phyloP scores from a whole-genome alignment of 495 filamentous ascomycete genomes.

The Aspergillus nidulans region DNA sequence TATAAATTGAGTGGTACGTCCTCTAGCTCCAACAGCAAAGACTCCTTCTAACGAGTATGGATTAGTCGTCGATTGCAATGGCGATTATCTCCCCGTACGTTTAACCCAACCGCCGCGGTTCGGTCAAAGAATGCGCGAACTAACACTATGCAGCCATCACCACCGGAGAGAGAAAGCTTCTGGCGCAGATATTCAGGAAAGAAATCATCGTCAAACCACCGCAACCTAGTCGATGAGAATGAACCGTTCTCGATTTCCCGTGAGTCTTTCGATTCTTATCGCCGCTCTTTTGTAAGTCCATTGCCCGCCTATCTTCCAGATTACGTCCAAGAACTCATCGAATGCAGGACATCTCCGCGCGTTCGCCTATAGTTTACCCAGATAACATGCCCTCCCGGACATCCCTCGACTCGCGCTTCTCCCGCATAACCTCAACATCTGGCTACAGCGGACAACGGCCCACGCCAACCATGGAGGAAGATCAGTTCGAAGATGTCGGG shows the following conservation, averaged over 20 bases:
- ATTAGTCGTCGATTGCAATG: slow-evolving; percentile 92
- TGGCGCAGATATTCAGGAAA: slow-evolving; percentile 74
- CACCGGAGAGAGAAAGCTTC: slow-evolving; percentile 76
- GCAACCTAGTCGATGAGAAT: slow-evolving; percentile 67
- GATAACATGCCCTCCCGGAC: slow-evolving; percentile 58
- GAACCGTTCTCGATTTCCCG: slow-evolving; percentile 96
- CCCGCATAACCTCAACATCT: slow-evolving; percentile 47
- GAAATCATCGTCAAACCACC: slow-evolving; percentile 66
- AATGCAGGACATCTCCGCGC: slow-evolving; percentile 81
- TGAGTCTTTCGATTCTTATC: slow-evolving; percentile 96
- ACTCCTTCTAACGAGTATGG: not conserved
- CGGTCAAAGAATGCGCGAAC: not conserved
- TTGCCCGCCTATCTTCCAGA: not conserved
- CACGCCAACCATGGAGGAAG: slow-evolving; percentile 59
- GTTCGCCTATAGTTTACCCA: slow-evolving; percentile 66
- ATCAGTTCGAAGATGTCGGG: slow-evolving; percentile 86
- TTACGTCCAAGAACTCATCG: slow-evolving; percentile 4
- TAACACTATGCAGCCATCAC: slow-evolving; percentile 64
- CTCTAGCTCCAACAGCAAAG: not conserved
- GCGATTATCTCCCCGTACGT: slow-evolving; percentile 87
- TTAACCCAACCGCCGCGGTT: not conserved
- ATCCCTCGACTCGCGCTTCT: slow-evolving; percentile 71
- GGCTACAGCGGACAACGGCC: slow-evolving; percentile 42
- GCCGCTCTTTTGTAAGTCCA: slow-evolving; percentile 82
- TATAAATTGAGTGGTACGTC: slow-evolving; percentile 78